Base-by-base conservation (phyloP, 352 stramenopile species). In the Blastocystis sp. region DNA sequence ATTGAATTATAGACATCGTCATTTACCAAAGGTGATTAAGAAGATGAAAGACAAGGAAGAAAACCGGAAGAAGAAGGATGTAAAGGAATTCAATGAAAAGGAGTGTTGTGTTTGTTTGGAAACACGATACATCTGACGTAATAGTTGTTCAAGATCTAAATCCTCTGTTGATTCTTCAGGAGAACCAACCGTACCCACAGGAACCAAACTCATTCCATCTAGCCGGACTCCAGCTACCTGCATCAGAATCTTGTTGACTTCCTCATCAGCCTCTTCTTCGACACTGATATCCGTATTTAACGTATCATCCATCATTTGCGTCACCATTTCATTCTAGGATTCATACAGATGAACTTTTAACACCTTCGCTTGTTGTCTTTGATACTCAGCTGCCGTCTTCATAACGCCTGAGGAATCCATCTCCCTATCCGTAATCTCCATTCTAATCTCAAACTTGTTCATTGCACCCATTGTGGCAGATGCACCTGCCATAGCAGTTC, bases 11-110 rank as follows among this genome's bases (percentile, higher is more conserved):
- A 86, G 75, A 61, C 91, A 97, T 77, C 91, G 95, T 66, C 95
- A 98, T 86, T 91, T 98, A 73, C 96, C 97, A 12, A 98, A 97
- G 89, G 92, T 95, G 69, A 96, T 99, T 89, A 97, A 97, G 90
- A 99, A 98, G 89, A 93, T 96, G 69, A 92, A 93, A 27, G 89
- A 94, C 52, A 92, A 93, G 87, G 94, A 96, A 89, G 91, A 92
- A 88, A 91, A 96, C 74, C 90, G 92, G 75, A 90, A 88, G 42
- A 73, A 88, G 32, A 83, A 88, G 56, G 59, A 59, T 46, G 43
- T 73, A 27, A 57, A 56, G 32, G 61, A 52, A 37, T 86, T 86
- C 42, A 75, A 86, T 77, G 75, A 75, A 75, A 71, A 57, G 61
- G 43, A 86, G 27, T 86, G 46, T 54, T 42, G 66, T 57, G 57